These are phyloP conservation scores for Dispira parvispora DNA, from an alignment of 192 early-diverging fungal species.

Conservation along the genomic window DNA sequence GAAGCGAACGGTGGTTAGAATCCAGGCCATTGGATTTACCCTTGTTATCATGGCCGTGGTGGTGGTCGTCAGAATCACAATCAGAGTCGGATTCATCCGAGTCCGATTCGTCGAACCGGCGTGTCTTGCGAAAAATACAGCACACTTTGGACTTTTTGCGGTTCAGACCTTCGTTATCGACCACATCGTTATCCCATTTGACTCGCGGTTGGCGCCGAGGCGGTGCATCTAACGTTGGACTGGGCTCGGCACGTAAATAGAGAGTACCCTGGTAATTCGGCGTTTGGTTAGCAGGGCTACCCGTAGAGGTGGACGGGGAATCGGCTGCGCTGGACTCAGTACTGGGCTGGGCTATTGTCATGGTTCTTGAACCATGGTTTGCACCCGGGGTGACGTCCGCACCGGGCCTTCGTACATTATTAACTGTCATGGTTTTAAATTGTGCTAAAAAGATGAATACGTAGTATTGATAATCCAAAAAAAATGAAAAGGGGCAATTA, in stretches of 20 bases:
- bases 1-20: neutral
- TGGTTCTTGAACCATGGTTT: conserved; percentile 9
- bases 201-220: conserved; percentile 13
- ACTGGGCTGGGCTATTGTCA: neutral
- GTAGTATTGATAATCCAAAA: no score
- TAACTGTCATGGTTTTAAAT: no score
- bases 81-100: conserved; percentile 19
- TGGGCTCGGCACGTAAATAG: neutral
- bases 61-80: conserved; percentile 1
- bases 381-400: no score
- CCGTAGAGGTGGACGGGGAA: neutral
- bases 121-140: conserved; percentile 27
- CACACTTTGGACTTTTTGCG: conserved; percentile 32
- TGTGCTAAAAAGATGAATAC: no score
- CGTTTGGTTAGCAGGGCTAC: neutral
- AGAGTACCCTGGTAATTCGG: neutral
- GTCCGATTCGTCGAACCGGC: conserved; percentile 28
- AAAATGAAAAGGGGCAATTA: no score
- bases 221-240: neutral
- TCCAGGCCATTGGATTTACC: neutral
- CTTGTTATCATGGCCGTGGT: conserved; percentile 13
- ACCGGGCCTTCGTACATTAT: no score
- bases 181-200: conserved; percentile 24
- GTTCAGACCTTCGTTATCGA: conserved; percentile 28
- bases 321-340: neutral